Evolutionary conservation across 257 asterid genomes (phyloP).

Genomic region (Nyctanthes arbortristis): DNA sequence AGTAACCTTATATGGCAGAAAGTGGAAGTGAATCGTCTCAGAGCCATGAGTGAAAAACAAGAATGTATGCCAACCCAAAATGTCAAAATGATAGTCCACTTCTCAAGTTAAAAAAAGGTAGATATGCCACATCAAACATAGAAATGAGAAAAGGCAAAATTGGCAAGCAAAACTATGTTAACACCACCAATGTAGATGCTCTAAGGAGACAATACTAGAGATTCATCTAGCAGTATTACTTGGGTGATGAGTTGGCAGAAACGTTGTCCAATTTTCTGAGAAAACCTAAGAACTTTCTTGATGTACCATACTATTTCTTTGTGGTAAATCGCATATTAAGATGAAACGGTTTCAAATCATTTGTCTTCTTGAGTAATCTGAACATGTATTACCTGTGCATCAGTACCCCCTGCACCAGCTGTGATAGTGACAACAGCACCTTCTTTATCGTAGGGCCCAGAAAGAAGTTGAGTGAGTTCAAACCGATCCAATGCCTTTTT

Average conservation of each 20-base stretch:
- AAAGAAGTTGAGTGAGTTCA: constrained; percentile 90
- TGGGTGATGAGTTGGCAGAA: background rate
- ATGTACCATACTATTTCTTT: background rate
- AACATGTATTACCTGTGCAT: constrained; percentile 81
- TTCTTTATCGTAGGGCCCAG: constrained; percentile 96
- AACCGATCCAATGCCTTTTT: constrained; percentile 77
- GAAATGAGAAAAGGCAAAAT: background rate
- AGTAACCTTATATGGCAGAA: background rate
- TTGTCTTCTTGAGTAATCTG: background rate
- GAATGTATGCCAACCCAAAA: background rate
- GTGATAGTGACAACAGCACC: constrained; percentile 78
- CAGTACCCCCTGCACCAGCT: constrained; percentile 99
- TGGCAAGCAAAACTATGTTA: background rate
- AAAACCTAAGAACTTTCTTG: background rate
- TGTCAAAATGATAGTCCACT: background rate
- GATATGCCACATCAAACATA: background rate
- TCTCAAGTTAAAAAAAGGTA: background rate
- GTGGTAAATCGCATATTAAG: background rate
- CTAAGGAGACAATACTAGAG: background rate
- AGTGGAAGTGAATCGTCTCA: constrained; percentile 6
- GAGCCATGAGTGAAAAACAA: too few relatives aligned
- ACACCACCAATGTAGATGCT: too few relatives aligned
- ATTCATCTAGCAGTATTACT: background rate
- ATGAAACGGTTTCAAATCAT: background rate
- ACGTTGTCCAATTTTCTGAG: background rate